phyloP scores from a whole-genome alignment of 805 yeast genomes.

The Grigorovia humatica region DNA sequence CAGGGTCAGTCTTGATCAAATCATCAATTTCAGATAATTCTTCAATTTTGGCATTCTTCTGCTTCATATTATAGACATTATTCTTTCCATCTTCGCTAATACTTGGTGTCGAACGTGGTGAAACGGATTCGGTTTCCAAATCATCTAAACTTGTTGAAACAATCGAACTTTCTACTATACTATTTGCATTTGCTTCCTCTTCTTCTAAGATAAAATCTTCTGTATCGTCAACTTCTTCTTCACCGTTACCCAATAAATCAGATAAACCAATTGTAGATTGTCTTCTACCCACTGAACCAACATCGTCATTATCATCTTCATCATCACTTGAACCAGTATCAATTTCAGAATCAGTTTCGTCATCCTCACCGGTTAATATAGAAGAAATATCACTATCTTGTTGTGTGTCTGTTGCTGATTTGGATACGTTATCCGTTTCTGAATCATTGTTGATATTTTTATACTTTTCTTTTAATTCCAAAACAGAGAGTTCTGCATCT shows the following conservation, averaged over 20 bases:
- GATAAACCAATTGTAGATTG: background rate
- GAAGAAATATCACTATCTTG: slow-evolving; percentile 5
- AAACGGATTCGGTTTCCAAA: background rate
- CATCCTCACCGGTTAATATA: slow-evolving; percentile 14
- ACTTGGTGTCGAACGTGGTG: background rate
- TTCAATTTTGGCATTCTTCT: background rate
- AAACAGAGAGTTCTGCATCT: slow-evolving; percentile 30
- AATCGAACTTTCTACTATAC: slow-evolving; percentile 4
- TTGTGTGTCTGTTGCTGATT: background rate
- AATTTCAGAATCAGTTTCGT: background rate
- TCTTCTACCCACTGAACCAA: background rate
- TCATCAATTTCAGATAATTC: background rate
- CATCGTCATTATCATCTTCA: background rate
- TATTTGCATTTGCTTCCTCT: slow-evolving; percentile 4
- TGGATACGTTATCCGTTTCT: background rate
- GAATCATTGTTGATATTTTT: slow-evolving; percentile 15
- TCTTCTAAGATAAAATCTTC: background rate
- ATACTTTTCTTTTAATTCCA: slow-evolving; percentile 36
- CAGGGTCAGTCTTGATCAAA: background rate
- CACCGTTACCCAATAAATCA: background rate
- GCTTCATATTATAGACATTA: too few relatives aligned
- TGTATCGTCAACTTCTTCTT: background rate
- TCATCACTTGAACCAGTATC: background rate
- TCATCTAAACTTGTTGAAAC: background rate
- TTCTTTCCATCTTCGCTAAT: background rate